Evolutionary conservation across 2,329 filamentous ascomycete genomes (phyloP).

Genomic region (Onygena corvina): DNA sequence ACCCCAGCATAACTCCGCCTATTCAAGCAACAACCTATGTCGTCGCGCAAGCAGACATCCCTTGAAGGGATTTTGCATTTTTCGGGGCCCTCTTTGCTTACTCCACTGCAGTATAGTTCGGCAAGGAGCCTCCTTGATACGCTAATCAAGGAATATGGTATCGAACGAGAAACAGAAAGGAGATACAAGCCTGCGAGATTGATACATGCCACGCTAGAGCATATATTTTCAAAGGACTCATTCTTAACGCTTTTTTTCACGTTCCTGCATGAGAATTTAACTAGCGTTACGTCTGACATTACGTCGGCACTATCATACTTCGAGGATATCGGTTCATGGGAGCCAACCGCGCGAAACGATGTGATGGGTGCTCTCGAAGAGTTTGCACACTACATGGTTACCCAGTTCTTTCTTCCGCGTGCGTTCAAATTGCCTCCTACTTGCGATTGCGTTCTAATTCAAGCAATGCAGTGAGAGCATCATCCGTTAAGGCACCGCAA

Average conservation of each 20-base stretch:
- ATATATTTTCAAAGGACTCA: slow-evolving; percentile 14
- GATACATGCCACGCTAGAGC: slow-evolving; percentile 17
- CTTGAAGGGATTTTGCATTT: slow-evolving; percentile 13
- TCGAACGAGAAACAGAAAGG: slow-evolving; percentile 13
- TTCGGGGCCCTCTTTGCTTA: slow-evolving; percentile 7
- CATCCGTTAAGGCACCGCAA: slow-evolving; percentile 14
- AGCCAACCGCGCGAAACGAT: slow-evolving; percentile 8
- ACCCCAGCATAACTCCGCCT: background rate
- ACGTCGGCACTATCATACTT: slow-evolving; percentile 10
- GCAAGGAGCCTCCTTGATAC: slow-evolving; percentile 13
- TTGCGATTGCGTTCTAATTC: background rate
- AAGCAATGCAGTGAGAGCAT: slow-evolving; percentile 14
- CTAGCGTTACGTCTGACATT: slow-evolving; percentile 8
- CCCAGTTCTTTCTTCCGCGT: slow-evolving; percentile 12
- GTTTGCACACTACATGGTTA: slow-evolving; percentile 16
- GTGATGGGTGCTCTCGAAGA: slow-evolving; percentile 9
- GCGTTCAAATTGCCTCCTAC: background rate
- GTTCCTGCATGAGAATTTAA: slow-evolving; percentile 9
- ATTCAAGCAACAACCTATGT: background rate
- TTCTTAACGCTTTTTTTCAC: slow-evolving; percentile 12
- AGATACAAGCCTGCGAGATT: slow-evolving; percentile 18
- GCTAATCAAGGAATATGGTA: slow-evolving; percentile 17
- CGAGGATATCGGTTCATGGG: slow-evolving; percentile 10
- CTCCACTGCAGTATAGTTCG: slow-evolving; percentile 12
- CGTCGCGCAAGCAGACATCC: slow-evolving; percentile 4